A percentile compares a stretch with the other conserved stretches of the same genome.
Evolutionary conservation across 2,329 filamentous ascomycete genomes (phyloP).

Genomic region (Fusarium tjaetaba): DNA sequence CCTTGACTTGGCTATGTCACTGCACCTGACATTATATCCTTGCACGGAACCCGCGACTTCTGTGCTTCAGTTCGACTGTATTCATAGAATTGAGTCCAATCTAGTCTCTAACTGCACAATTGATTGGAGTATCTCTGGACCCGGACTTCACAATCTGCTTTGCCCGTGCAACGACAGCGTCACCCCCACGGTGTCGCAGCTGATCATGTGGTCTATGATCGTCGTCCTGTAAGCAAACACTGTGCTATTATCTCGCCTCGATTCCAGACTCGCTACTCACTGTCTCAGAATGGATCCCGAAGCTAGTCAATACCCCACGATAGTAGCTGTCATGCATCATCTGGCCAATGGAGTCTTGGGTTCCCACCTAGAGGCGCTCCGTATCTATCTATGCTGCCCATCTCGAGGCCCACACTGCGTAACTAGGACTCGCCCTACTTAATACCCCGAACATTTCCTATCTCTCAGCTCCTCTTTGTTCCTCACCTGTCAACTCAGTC

Average conservation of each 20-base stretch:
- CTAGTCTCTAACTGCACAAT: neutral
- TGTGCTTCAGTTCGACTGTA: neutral
- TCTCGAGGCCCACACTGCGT: constrained; percentile 24
- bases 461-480: constrained; percentile 8
- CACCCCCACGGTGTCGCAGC: constrained; percentile 22
- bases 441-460: constrained; percentile 27
- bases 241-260: constrained; percentile 25
- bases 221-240: constrained; percentile 26
- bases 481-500: constrained; percentile 6
- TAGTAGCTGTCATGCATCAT: constrained; percentile 17
- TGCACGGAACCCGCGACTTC: constrained; percentile 12
- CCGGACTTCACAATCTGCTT: constrained; percentile 27
- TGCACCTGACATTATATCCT: constrained; percentile 9
- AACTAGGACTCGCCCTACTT: constrained; percentile 25
- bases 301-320: constrained; percentile 31
- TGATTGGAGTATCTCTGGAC: constrained; percentile 21
- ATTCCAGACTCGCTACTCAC: constrained; percentile 16
- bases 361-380: constrained; percentile 6
- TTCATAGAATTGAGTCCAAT: neutral
- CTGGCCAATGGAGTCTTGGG: constrained; percentile 17
- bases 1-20: constrained; percentile 10
- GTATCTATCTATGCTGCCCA: constrained; percentile 37
- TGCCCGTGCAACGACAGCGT: constrained; percentile 22
- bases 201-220: constrained; percentile 32
- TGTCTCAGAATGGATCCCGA: constrained; percentile 9